Base-by-base conservation (phyloP, 2,329 filamentous ascomycete genomes). In the Neoarthrinium moseri region DNA sequence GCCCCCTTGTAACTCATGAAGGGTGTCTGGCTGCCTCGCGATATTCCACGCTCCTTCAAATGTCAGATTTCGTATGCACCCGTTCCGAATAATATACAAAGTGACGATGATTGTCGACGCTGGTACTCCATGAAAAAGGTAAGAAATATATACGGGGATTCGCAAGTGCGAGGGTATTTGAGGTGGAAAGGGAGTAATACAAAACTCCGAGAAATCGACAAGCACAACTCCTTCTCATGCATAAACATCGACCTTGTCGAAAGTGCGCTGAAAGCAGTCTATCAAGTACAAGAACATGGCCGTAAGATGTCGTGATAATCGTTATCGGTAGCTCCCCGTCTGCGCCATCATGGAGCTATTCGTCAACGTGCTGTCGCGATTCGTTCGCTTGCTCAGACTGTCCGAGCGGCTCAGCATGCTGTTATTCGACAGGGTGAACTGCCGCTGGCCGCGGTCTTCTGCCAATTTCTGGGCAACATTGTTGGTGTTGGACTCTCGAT, bases 251-350 rank as follows among this genome's bases (percentile, higher is more conserved):
- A 37, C 22, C 8, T 37, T 22, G 26, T 33, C 39, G 24, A 21
- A 39, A 26, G 12, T 23, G 24, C 13, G 17, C 35, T 12, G n/a
- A 23, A 43, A 13, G 27, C 11, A 30, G 29, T 32, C 20, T 34
- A 21, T 20, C n/a, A 17, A 32, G 17, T 43, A 33, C 27, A 43
- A 13, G 53, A 54, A 60, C 55, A 58, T 65, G 56, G 58, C 55
- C 51, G 54, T 60, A 55, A 54, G 57, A 51, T 53, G 56, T 62
- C 52, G 55, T 58, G 57, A 52, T 51, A 52, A 58, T 55, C 52
- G 48, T 72, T 61, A 78, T 64, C 75, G 68, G 59, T 75, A 77
- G 47, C 64, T 60, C 51, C 69, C 66, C 12, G 68, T 56, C 27
- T 70, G 65, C 27, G 69, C 63, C 46, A 69, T 64, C 15, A 67